Evolutionary conservation across 108 stramenopile species (phyloP).

Genomic region (Skeletonema costatum): DNA sequence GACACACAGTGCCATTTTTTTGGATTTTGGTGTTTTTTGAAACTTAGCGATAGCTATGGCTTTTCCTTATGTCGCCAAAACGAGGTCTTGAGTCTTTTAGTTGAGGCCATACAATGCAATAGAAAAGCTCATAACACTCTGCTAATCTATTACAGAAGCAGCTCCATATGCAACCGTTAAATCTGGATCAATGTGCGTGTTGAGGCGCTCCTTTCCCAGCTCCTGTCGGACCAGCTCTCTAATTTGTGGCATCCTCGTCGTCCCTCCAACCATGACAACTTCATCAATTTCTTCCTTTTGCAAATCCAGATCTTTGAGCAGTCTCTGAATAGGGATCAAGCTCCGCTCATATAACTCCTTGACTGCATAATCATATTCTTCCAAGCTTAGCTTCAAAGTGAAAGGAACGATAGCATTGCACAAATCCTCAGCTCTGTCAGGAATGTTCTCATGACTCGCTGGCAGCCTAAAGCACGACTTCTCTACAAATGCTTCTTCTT

Average conservation of each 20-base stretch:
- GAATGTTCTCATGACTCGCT: slow-evolving; percentile 3
- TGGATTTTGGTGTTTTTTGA: too few species aligned
- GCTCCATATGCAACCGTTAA: slow-evolving; percentile 97
- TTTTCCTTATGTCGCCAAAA: not conserved
- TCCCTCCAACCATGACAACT: slow-evolving; percentile 98
- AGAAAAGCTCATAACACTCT: not conserved
- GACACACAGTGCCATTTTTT: not conserved
- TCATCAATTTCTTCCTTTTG: slow-evolving; percentile 89
- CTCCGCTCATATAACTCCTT: slow-evolving; percentile 79
- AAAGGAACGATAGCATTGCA: slow-evolving; percentile 56
- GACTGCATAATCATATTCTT: slow-evolving; percentile 76
- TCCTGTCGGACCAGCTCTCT: slow-evolving; percentile 79
- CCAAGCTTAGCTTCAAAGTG: slow-evolving; percentile 58
- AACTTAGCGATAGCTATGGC: not conserved
- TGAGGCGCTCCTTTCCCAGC: slow-evolving; percentile 71
- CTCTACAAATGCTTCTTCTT: slow-evolving; percentile 25
- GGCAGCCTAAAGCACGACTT: slow-evolving; percentile 32
- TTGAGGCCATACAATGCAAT: too few species aligned
- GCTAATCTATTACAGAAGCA: slow-evolving; percentile 93
- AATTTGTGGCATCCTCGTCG: slow-evolving; percentile 93
- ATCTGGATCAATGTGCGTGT: slow-evolving; percentile 97
- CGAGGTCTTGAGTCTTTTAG: not conserved
- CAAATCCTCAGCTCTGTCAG: slow-evolving; percentile 37
- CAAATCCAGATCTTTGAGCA: slow-evolving; percentile 85
- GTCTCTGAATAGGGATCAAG: slow-evolving; percentile 68